phyloP scores from a whole-genome alignment of 495 filamentous ascomycete species.

The Aspergillus mulundensis region DNA sequence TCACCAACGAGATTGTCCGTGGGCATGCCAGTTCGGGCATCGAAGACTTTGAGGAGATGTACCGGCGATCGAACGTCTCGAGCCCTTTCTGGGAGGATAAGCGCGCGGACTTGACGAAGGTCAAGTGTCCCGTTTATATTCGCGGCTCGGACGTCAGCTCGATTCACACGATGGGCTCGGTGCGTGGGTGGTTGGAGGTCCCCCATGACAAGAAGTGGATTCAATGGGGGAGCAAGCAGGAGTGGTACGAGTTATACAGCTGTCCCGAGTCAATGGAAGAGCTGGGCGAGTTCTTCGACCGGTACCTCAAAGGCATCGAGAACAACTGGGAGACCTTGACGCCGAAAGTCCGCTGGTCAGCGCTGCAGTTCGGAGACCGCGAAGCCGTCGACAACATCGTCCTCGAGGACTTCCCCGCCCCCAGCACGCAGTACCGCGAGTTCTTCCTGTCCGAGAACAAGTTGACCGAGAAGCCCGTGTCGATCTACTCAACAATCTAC shows the following conservation, averaged over 20 bases:
- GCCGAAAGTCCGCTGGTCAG: conserved; percentile 31
- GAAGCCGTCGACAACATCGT: conserved; percentile 23
- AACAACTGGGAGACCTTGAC: conserved; percentile 40
- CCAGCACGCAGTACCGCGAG: background rate
- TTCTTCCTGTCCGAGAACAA: conserved; percentile 9
- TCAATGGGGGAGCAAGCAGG: conserved; percentile 30
- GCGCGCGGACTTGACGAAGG: conserved; percentile 18
- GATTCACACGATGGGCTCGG: conserved; percentile 36
- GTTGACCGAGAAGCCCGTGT: background rate
- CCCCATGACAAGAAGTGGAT: conserved; percentile 28
- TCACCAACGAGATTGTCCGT: conserved; percentile 26
- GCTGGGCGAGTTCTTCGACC: conserved; percentile 35
- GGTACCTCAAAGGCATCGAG: conserved; percentile 31
- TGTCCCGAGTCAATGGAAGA: conserved; percentile 22
- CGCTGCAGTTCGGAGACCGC: conserved; percentile 24
- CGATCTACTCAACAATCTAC: background rate
- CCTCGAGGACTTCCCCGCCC: conserved; percentile 27
- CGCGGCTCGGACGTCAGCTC: conserved; percentile 25
- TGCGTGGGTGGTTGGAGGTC: conserved; percentile 31
- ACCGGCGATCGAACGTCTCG: conserved; percentile 17
- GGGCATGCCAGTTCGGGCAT: conserved; percentile 18
- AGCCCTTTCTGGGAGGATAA: conserved; percentile 31
- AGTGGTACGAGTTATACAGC: conserved; percentile 41
- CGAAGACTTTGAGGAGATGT: conserved; percentile 33
- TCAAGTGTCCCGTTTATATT: conserved; percentile 27